Evolutionary conservation across 1,139 yeast species (phyloP).

Genomic region (Lodderomyces margitis): DNA sequence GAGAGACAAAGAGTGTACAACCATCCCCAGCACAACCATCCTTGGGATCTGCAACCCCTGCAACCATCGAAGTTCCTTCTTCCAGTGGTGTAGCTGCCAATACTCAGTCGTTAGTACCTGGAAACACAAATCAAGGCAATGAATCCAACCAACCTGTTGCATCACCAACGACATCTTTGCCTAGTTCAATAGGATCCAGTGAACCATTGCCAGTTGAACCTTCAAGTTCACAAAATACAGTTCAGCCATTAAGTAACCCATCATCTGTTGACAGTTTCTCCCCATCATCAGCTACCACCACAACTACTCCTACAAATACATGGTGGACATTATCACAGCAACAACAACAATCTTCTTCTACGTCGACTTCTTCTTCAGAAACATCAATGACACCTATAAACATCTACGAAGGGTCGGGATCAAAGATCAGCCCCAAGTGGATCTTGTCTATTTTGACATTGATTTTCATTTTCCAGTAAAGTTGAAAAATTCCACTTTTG

Average conservation of each 20-base stretch:
- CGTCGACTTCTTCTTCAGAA: background rate
- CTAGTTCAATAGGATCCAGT: background rate
- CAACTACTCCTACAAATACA: background rate
- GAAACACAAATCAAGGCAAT: background rate
- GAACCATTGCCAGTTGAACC: background rate
- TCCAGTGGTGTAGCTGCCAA: no score
- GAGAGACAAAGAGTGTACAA: no score
- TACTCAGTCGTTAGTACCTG: background rate
- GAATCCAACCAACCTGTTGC: background rate
- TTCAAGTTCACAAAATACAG: background rate
- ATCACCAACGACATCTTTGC: background rate
- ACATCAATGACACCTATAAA: background rate
- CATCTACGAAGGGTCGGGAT: slow-evolving; percentile 1
- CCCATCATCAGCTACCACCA: background rate
- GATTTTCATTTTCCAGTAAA: slow-evolving; percentile 1
- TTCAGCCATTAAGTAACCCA: background rate
- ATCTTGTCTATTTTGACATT: background rate
- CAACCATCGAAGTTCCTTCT: no score
- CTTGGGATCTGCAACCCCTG: no score
- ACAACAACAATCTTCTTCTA: background rate
- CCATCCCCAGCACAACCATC: no score
- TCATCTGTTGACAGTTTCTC: background rate
- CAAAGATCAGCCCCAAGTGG: background rate
- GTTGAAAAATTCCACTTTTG: no score
- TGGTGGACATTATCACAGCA: slow-evolving; percentile 1